These are phyloP conservation scores for Ceriops decandra DNA, from an alignment of 345 rosid genomes.

Conservation along the genomic window DNA sequence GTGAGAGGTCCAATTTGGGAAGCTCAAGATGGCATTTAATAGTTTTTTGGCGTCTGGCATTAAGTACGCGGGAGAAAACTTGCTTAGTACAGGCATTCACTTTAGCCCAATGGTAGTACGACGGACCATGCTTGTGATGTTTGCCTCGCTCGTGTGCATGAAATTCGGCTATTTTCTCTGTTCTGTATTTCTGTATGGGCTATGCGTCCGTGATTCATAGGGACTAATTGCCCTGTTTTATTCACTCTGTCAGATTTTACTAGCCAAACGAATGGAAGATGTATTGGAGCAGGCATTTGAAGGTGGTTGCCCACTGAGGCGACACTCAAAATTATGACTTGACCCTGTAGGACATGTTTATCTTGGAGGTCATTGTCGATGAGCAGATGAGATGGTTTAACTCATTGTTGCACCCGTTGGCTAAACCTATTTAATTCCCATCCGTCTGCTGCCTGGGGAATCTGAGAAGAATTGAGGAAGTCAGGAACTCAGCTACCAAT, in stretches of 20 bases:
- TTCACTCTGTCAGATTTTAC: slow-evolving; percentile 48
- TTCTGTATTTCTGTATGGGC: not conserved
- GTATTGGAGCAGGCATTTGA: slow-evolving; percentile 91
- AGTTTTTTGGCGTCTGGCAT: not conserved
- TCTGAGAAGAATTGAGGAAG: slow-evolving; percentile 9
- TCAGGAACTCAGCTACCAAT: not conserved
- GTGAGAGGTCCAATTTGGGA: not conserved
- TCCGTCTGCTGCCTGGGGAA: slow-evolving; percentile 12
- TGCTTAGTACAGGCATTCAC: not conserved
- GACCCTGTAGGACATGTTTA: not conserved
- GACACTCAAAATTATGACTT: slow-evolving; percentile 69
- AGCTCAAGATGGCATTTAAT: not conserved
- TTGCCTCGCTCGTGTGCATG: not conserved
- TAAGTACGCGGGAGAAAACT: not conserved
- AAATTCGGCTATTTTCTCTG: not conserved
- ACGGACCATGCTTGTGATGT: not conserved
- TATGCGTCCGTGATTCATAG: no score
- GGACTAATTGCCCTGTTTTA: not conserved
- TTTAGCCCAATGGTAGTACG: not conserved
- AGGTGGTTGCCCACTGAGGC: slow-evolving; percentile 95
- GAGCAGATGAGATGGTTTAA: not conserved
- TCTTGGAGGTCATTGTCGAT: slow-evolving; percentile 1
- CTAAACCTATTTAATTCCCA: not conserved
- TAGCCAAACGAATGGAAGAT: slow-evolving; percentile 92
- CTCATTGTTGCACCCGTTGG: not conserved